Percentiles rank a stretch among this genome's conserved stretches.
Evolutionary conservation across 257 asterid species (phyloP).

Genomic region (Nicotiana knightiana): DNA sequence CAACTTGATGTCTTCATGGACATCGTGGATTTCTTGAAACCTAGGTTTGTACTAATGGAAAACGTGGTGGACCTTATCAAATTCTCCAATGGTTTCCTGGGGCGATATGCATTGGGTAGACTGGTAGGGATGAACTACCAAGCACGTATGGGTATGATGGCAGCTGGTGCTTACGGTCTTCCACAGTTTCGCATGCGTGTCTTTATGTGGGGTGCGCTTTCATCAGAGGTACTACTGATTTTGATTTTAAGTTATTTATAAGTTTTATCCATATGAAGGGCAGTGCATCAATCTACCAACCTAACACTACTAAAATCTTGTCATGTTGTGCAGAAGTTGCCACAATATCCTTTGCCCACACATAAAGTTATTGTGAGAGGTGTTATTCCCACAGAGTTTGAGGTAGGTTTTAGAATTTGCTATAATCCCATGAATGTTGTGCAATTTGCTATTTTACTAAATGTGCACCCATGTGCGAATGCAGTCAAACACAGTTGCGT

Average conservation of each 20-base stretch:
- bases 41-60: constrained; percentile 40
- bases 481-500: constrained; percentile 29
- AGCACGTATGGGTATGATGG: constrained; percentile 40
- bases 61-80: constrained; percentile 41
- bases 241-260: neutral
- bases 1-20: constrained; percentile 42
- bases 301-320: neutral
- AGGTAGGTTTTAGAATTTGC: constrained; percentile 18
- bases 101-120: constrained; percentile 36
- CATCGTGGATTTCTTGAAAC: constrained; percentile 30
- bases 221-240: constrained; percentile 21
- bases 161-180: constrained; percentile 49
- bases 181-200: constrained; percentile 53
- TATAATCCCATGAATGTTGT: neutral
- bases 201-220: constrained; percentile 42
- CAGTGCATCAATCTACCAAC: neutral
- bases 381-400: constrained; percentile 32
- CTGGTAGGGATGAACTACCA: constrained; percentile 40
- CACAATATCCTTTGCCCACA: constrained; percentile 42
- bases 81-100: constrained; percentile 24
- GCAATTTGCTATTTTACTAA: neutral
- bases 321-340: constrained; percentile 28
- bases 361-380: constrained; percentile 39
- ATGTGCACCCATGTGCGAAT: neutral
- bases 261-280: neutral